These are phyloP conservation scores for Echinochloa phyllopogon DNA, from an alignment of 176 grass and related monocot genomes.

Conservation along the genomic window DNA sequence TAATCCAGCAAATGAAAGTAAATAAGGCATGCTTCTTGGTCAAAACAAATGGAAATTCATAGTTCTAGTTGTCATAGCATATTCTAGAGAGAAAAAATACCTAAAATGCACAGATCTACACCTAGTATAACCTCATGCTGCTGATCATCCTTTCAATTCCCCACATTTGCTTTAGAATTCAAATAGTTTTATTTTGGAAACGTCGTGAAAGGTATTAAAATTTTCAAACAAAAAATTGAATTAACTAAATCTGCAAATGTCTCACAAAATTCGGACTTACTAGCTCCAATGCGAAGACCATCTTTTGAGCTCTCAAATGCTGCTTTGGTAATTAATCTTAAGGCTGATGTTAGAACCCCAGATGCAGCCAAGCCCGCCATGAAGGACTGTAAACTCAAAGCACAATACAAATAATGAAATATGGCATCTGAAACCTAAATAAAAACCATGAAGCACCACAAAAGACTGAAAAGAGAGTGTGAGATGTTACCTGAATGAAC, in stretches of 20 bases:
- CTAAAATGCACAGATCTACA: neutral
- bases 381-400: slow-evolving; percentile 56
- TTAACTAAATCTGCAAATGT: slow-evolving; percentile 20
- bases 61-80: neutral
- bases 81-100: neutral
- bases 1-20: neutral
- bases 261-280: slow-evolving; percentile 42
- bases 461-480: slow-evolving; percentile 20
- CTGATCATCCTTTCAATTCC: neutral
- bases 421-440: slow-evolving; percentile 16
- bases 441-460: slow-evolving; percentile 22
- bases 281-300: slow-evolving; percentile 82
- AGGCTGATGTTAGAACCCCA: slow-evolving; percentile 64
- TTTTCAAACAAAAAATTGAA: neutral
- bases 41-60: neutral
- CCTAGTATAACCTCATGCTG: neutral
- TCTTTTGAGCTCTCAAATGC: slow-evolving; percentile 72
- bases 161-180: slow-evolving; percentile 1
- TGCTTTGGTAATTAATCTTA: slow-evolving; percentile 78
- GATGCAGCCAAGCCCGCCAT: slow-evolving; percentile 72
- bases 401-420: slow-evolving; percentile 28
- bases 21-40: neutral
- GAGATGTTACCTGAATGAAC: slow-evolving; percentile 76
- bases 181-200: neutral
- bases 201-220: neutral